phyloP scores from a whole-genome alignment of 805 yeast species.

The Wickerhamomyces chambardii region DNA sequence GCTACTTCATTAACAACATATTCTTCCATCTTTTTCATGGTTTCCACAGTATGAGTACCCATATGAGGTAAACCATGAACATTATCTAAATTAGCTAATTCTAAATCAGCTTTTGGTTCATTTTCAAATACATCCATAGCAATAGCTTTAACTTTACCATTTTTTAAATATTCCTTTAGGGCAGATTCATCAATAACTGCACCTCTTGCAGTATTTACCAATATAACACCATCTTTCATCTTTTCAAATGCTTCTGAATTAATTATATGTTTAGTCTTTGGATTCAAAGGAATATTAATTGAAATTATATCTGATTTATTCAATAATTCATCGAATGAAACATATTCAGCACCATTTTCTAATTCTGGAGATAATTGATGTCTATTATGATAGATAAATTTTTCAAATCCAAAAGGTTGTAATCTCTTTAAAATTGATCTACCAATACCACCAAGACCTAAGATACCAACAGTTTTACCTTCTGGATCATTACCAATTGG shows the following conservation, averaged over 20 bases:
- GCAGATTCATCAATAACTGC: slow-evolving; percentile 66
- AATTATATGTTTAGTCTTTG: slow-evolving; percentile 61
- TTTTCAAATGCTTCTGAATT: slow-evolving; percentile 48
- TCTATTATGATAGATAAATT: slow-evolving; percentile 69
- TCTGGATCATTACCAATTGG: slow-evolving; percentile 68
- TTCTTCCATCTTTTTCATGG: slow-evolving; percentile 74
- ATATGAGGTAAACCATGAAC: slow-evolving; percentile 81
- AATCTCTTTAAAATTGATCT: slow-evolving; percentile 67
- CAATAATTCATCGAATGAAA: slow-evolving; percentile 59
- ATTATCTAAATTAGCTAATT: slow-evolving; percentile 51
- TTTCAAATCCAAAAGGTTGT: slow-evolving; percentile 67
- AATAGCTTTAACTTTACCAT: slow-evolving; percentile 57
- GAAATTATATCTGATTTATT: slow-evolving; percentile 59
- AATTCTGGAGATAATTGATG: slow-evolving; percentile 43
- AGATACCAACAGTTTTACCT: slow-evolving; percentile 68
- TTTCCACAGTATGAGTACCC: slow-evolving; percentile 77
- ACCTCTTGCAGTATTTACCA: slow-evolving; percentile 85
- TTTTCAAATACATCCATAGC: slow-evolving; percentile 72
- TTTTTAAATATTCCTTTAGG: slow-evolving; percentile 42
- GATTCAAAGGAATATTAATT: slow-evolving; percentile 70
- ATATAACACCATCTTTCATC: slow-evolving; percentile 72
- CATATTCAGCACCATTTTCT: slow-evolving; percentile 66
- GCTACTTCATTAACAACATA: slow-evolving; percentile 63
- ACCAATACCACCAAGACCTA: slow-evolving; percentile 91
- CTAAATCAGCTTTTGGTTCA: slow-evolving; percentile 66